Conservation (phyloP, 2,329 filamentous ascomycete species). For the Cordyceps cateniannulata region DNA sequence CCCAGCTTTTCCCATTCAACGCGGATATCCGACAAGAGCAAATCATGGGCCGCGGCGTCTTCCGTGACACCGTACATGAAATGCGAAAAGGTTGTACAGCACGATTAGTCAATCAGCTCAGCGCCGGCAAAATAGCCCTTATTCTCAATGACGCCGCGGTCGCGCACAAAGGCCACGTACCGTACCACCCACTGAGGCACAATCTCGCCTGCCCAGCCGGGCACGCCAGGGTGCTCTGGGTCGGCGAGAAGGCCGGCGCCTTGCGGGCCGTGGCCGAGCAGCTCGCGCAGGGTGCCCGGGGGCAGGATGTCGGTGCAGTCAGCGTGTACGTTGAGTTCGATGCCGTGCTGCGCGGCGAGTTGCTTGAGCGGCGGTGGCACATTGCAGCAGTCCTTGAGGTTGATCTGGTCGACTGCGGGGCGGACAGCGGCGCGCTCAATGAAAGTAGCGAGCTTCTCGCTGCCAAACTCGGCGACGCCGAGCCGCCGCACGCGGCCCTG, state of each 20-base stretch:
- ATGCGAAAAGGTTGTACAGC: conserved; percentile 11
- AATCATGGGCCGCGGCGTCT: not conserved
- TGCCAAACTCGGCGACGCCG: conserved; percentile 87
- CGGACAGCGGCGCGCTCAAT: conserved; percentile 62
- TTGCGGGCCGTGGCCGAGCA: conserved; percentile 65
- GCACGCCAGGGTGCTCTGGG: conserved; percentile 36
- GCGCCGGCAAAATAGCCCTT: conserved; percentile 95
- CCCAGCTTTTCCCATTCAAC: not conserved
- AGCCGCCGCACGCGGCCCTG: conserved; percentile 67
- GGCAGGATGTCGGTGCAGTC: conserved; percentile 92
- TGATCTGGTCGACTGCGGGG: conserved; percentile 91
- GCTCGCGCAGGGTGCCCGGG: conserved; percentile 72
- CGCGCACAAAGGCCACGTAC: conserved; percentile 90
- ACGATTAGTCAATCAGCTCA: conserved; percentile 46
- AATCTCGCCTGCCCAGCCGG: conserved; percentile 68
- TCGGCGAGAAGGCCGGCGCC: conserved; percentile 73
- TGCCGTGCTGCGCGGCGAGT: conserved; percentile 74
- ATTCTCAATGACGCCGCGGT: conserved; percentile 93
- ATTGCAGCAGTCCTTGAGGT: conserved; percentile 90
- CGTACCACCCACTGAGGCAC: conserved; percentile 92
- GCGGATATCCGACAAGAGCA: not conserved
- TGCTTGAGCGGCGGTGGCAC: conserved; percentile 81
- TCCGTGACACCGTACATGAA: not conserved
- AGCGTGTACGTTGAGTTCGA: conserved; percentile 88
- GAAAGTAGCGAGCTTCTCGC: conserved; percentile 72